Evolutionary conservation across 140 eudicot genomes (phyloP).

Genomic region (Anethum foeniculum): DNA sequence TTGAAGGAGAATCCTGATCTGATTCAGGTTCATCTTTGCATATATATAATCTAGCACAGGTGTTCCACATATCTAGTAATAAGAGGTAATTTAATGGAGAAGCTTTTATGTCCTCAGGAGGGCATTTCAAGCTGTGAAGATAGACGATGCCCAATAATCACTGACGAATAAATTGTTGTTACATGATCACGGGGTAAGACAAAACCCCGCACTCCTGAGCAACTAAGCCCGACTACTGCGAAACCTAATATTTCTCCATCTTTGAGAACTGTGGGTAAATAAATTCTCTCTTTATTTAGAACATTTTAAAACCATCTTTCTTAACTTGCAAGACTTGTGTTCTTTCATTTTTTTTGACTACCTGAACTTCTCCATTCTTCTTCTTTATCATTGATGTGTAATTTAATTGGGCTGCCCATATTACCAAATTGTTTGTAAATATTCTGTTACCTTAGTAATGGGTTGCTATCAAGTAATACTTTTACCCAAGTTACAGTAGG

Average conservation of each 20-base stretch:
- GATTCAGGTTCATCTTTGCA: neutral
- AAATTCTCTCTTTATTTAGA: neutral
- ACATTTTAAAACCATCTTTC: neutral
- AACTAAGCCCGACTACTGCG: neutral
- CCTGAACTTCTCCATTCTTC: neutral
- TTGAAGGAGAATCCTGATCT: neutral
- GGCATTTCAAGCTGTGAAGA: neutral
- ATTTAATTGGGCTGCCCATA: neutral
- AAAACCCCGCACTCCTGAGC: neutral
- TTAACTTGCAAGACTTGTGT: neutral
- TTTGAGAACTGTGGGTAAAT: neutral
- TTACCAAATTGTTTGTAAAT: neutral
- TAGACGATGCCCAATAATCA: neutral
- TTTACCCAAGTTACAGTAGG: neutral
- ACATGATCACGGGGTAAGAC: neutral
- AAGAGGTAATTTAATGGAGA: neutral
- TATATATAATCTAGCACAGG: neutral
- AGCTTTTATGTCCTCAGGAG: neutral
- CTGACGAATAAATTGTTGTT: neutral
- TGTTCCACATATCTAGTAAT: neutral
- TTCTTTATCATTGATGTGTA: neutral
- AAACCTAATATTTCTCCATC: neutral
- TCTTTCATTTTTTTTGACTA: neutral
- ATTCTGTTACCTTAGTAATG: neutral
- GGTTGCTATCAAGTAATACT: neutral